Base-by-base conservation (phyloP, 2,329 filamentous ascomycete genomes). In the Aschersonia sp. region DNA sequence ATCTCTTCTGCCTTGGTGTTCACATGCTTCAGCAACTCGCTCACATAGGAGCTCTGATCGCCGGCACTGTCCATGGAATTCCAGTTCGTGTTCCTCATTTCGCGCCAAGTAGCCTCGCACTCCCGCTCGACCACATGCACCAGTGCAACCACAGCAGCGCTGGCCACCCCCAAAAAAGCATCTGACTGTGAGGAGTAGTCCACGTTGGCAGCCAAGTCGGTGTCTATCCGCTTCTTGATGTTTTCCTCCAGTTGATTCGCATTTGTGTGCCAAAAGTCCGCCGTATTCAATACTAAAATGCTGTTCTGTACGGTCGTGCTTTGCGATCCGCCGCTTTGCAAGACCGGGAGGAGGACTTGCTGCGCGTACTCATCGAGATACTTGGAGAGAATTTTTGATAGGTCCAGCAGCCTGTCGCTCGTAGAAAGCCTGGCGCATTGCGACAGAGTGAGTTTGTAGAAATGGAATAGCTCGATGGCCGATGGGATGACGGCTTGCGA, bases 31-130 rank as follows among this genome's bases (percentile, higher is more conserved):
- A 95, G 67, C 3, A 98, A 71, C 62, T 94, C 87, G 7, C 80
- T 78, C 30, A 97, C 87, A 57, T 96, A 98, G 0, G 85, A 82
- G 64, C 88, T 96, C 60, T 96, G 88, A 62, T 98, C 92, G 43
- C 87, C 87, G 4, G 95, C 92, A 50, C 77, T 85, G 56, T 97
- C 92, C 72, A 98, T 85, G 53, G 85, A 88, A 63, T 83, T 85
- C 92, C 92, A 98, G 45, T 89, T 85, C 0, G 85, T 94, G 60
- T 96, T 95, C 53, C 83, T 84, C 92, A 98, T 98, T 68, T 97
- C 92, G 49, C 89, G 79, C 92, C 90, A 98, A 12, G 83, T 82
- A 0, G 84, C 78, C 54, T 97, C 90, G 56, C 88, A 84, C 46
- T 84, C 83, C 1, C 81, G 63, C 60, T 95, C 89, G 5, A 95